Evolutionary conservation across 2,329 filamentous ascomycete genomes (phyloP).

Genomic region (Beauveria sp.): DNA sequence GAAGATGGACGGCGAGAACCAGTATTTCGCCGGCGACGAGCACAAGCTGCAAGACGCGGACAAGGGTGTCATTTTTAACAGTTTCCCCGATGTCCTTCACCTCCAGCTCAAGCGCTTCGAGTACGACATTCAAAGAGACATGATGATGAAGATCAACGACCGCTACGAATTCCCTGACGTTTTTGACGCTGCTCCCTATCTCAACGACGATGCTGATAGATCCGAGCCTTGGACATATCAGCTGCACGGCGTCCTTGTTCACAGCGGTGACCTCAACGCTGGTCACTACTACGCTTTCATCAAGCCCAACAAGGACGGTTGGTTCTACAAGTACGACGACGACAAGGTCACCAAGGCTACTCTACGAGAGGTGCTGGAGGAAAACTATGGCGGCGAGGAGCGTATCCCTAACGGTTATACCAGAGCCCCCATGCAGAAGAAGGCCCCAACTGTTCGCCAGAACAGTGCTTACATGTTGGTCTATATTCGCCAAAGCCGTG

Average conservation of each 20-base stretch:
- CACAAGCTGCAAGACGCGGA: constrained; percentile 91
- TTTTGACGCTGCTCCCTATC: constrained; percentile 78
- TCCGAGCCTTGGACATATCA: constrained; percentile 89
- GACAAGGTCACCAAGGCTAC: constrained; percentile 95
- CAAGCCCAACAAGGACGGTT: constrained; percentile 84
- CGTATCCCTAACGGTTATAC: constrained; percentile 38
- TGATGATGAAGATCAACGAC: constrained; percentile 98
- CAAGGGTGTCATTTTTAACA: constrained; percentile 96
- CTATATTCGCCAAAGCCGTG: constrained; percentile 79
- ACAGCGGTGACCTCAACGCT: constrained; percentile 93
- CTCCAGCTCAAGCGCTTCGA: constrained; percentile 96
- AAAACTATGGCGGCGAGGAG: constrained; percentile 93
- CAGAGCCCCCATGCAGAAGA: constrained; percentile 44
- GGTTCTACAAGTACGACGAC: constrained; percentile 96
- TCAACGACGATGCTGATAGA: constrained; percentile 76
- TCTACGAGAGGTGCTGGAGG: constrained; percentile 82
- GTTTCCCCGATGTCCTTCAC: constrained; percentile 88
- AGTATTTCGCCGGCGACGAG: constrained; percentile 87
- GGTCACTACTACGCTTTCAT: constrained; percentile 98
- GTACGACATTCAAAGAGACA: constrained; percentile 91
- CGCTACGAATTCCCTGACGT: constrained; percentile 81
- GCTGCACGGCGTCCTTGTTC: constrained; percentile 88
- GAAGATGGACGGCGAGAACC: constrained; percentile 95
- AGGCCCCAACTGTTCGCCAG: constrained; percentile 52
- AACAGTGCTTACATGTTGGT: constrained; percentile 98